These are phyloP conservation scores for Ophiostoma sp. DNA, from an alignment of 2,329 filamentous ascomycete genomes.

Conservation along the genomic window DNA sequence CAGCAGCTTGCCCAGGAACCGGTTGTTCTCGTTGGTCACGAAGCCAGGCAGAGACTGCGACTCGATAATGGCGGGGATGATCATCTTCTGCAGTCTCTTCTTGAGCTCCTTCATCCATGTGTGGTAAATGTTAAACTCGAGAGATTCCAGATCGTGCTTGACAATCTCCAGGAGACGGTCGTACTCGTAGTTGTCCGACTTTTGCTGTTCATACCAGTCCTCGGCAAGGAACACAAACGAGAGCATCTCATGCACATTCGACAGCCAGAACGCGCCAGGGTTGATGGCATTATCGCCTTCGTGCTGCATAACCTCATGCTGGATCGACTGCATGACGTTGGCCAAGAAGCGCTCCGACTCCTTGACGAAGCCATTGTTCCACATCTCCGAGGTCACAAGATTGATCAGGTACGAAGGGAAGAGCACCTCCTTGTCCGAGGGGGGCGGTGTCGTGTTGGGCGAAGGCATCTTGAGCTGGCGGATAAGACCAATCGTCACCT, in stretches of 20 bases:
- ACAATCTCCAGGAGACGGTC: slow-evolving; percentile 96
- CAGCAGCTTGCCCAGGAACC: slow-evolving; percentile 94
- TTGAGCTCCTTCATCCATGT: slow-evolving; percentile 99
- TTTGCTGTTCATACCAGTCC: slow-evolving; percentile 99
- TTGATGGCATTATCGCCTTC: slow-evolving; percentile 97
- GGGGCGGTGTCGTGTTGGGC: slow-evolving; percentile 77
- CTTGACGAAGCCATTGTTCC: slow-evolving; percentile 99
- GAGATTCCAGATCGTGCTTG: slow-evolving; percentile 95
- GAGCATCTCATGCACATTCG: slow-evolving; percentile 98
- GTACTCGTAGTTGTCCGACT: slow-evolving; percentile 99
- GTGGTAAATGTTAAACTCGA: slow-evolving; percentile 99
- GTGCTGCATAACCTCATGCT: slow-evolving; percentile 98
- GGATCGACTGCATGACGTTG: slow-evolving; percentile 99
- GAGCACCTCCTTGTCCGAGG: slow-evolving; percentile 95
- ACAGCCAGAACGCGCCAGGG: slow-evolving; percentile 96
- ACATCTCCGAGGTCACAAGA: slow-evolving; percentile 98
- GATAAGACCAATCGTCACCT: slow-evolving; percentile 94
- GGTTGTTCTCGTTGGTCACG: slow-evolving; percentile 96
- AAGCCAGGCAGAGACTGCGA: slow-evolving; percentile 97
- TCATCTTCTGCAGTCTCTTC: slow-evolving; percentile 99
- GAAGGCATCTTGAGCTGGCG: slow-evolving; percentile 93
- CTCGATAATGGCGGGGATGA: slow-evolving; percentile 97
- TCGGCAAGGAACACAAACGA: slow-evolving; percentile 98
- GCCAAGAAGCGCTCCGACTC: slow-evolving; percentile 97
- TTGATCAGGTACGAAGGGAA: slow-evolving; percentile 99